Conservation (phyloP, 164 flowering plant genomes). For the Pachysandra terminalis region DNA sequence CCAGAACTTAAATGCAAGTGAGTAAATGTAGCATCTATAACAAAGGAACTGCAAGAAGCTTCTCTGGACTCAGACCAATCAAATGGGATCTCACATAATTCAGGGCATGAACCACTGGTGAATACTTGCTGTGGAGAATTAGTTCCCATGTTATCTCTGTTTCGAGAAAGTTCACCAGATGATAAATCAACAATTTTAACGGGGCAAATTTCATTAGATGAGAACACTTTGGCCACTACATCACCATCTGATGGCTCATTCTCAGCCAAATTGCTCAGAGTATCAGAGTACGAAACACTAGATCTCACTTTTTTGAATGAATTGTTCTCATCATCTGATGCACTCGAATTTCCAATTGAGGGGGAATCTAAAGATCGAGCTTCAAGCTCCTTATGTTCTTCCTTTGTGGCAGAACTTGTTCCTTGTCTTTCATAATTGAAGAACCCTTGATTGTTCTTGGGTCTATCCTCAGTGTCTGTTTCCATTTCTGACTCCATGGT, state of each 20-base stretch:
- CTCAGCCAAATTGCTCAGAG: constrained; percentile 36
- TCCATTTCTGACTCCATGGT: constrained; percentile 85
- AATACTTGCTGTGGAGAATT: constrained; percentile 17
- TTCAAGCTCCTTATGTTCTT: constrained; percentile 29
- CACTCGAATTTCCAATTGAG: constrained; percentile 48
- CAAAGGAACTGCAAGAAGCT: constrained; percentile 22
- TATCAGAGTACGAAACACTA: constrained; percentile 40
- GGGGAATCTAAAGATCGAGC: constrained; percentile 45
- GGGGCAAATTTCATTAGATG: constrained; percentile 21
- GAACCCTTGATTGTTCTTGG: constrained; percentile 25
- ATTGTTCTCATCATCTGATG: constrained; percentile 51
- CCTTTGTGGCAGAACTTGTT: constrained; percentile 38
- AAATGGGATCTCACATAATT: constrained; percentile 15
- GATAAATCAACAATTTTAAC: constrained; percentile 24
- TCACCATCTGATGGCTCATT: constrained; percentile 32
- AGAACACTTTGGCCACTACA: constrained; percentile 23
- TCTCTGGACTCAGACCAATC: constrained; percentile 28
- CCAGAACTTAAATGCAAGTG: constrained; percentile 19
- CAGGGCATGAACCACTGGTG: constrained; percentile 9
- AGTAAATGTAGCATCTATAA: constrained; percentile 18
- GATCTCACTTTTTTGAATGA: constrained; percentile 37
- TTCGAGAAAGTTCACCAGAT: constrained; percentile 12
- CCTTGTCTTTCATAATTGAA: constrained; percentile 20
- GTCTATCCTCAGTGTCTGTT: constrained; percentile 52
- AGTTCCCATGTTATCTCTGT: constrained; percentile 14